Evolutionary conservation across 768 basidiomycete species (phyloP).

Genomic region (Podaxis rugospora): DNA sequence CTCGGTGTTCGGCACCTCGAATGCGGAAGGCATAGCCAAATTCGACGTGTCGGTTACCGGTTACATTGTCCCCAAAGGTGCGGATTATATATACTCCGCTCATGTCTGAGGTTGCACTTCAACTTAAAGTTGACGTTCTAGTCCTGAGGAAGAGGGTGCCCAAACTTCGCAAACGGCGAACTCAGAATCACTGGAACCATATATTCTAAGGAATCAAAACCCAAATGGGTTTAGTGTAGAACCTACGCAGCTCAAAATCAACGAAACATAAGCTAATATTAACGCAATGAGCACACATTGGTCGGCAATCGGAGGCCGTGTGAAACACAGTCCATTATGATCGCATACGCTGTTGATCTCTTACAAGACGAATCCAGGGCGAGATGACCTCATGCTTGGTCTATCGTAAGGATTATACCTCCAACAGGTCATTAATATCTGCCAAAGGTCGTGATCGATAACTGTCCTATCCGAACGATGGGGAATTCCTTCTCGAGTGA

Average conservation of each 20-base stretch:
- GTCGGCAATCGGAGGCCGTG: no score
- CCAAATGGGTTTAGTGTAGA: no score
- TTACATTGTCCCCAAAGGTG: background rate
- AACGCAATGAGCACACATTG: no score
- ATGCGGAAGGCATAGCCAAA: background rate
- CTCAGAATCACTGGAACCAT: background rate
- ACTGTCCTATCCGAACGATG: background rate
- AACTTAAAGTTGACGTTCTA: background rate
- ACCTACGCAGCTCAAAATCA: no score
- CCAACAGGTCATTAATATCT: background rate
- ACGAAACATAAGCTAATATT: no score
- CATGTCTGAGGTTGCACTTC: background rate
- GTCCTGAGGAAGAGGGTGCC: background rate
- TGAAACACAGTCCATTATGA: background rate
- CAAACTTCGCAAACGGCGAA: background rate
- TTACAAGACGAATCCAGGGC: slow-evolving; percentile 5
- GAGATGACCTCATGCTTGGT: background rate
- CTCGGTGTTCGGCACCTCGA: slow-evolving; percentile 6
- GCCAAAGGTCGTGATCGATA: background rate
- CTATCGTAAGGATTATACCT: background rate
- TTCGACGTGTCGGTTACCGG: background rate
- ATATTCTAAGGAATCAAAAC: no score
- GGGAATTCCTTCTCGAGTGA: background rate
- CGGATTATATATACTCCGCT: background rate
- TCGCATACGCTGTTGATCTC: background rate